Percentiles rank a stretch among this genome's conserved stretches.
These are phyloP conservation scores for Nicotiana sylvestris DNA, from an alignment of 257 asterid species.

Conservation along the genomic window DNA sequence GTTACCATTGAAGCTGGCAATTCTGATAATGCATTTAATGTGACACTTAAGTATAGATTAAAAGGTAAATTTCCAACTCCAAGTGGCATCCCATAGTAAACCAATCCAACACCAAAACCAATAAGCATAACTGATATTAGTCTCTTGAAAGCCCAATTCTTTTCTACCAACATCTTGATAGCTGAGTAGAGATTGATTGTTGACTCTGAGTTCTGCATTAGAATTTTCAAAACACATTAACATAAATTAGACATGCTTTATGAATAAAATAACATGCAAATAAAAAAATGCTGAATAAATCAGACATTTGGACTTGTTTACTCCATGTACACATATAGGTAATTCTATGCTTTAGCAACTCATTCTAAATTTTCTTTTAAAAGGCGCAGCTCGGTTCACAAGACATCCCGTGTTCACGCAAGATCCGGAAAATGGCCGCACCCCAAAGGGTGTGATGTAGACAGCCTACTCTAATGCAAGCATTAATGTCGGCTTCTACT, in stretches of 20 bases:
- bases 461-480: too few relatives aligned
- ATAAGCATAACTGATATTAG: constrained; percentile 41
- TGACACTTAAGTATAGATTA: constrained; percentile 47
- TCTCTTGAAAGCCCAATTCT: constrained; percentile 45
- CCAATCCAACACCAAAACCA: constrained; percentile 54
- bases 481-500: too few relatives aligned
- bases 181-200: constrained; percentile 38
- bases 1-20: constrained; percentile 50
- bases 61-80: constrained; percentile 41
- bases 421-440: too few relatives aligned
- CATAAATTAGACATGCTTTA: neutral
- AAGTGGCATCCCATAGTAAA: constrained; percentile 74
- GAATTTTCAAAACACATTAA: neutral
- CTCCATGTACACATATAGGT: neutral
- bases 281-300: neutral
- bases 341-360: neutral
- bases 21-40: constrained; percentile 49
- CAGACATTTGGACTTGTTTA: neutral
- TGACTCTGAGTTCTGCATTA: neutral
- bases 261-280: neutral
- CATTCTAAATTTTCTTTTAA: neutral
- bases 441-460: too few relatives aligned
- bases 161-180: constrained; percentile 31
- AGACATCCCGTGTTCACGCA: too few relatives aligned
- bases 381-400: too few relatives aligned